Conservation (phyloP, 495 filamentous ascomycete species). For the Xylaria bambusicola region DNA sequence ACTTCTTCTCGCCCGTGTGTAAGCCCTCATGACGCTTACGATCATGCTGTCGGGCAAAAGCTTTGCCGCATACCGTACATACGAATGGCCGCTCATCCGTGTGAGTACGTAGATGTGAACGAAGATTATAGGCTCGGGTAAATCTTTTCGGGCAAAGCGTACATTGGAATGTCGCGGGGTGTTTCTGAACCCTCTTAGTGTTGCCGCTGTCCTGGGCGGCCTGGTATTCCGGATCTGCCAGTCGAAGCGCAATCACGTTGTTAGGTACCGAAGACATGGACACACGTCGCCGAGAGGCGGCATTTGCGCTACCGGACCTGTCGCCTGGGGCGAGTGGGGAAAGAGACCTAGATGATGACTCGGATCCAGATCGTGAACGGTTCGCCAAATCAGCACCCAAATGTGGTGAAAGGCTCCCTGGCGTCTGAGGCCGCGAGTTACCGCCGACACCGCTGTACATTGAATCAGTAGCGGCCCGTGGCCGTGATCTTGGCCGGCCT, state of each 20-base stretch:
- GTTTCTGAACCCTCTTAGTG: constrained; percentile 84
- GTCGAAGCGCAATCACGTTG: constrained; percentile 88
- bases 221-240: constrained; percentile 85
- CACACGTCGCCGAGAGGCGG: constrained; percentile 70
- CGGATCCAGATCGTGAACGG: constrained; percentile 38
- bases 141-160: constrained; percentile 83
- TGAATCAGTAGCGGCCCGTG: constrained; percentile 75
- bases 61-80: constrained; percentile 95
- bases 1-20: constrained; percentile 94
- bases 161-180: constrained; percentile 91
- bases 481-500: constrained; percentile 58
- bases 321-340: constrained; percentile 75
- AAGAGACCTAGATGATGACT: constrained; percentile 61
- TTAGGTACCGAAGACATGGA: constrained; percentile 86
- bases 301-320: constrained; percentile 57
- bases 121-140: constrained; percentile 85
- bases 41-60: constrained; percentile 92
- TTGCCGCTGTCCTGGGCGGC: constrained; percentile 58
- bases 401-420: constrained; percentile 48
- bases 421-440: constrained; percentile 42
- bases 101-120: constrained; percentile 89
- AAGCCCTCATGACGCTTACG: constrained; percentile 89
- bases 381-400: constrained; percentile 48
- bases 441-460: constrained; percentile 49
- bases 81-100: constrained; percentile 92